These are phyloP conservation scores for Periconia sp. DNA, from an alignment of 2,329 filamentous ascomycete species.

Conservation along the genomic window DNA sequence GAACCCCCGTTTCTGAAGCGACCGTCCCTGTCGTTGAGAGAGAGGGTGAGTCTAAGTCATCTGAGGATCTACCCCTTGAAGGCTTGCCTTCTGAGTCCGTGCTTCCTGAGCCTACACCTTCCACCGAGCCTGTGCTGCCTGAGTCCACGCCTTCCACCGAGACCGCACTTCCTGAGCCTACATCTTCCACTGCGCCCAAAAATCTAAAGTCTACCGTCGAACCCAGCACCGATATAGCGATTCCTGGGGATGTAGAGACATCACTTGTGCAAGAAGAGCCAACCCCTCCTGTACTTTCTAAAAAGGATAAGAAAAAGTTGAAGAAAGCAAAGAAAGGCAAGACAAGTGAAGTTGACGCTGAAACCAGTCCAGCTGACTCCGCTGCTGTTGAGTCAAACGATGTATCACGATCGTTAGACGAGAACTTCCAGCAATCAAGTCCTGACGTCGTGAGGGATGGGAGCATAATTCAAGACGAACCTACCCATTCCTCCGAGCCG, in stretches of 20 bases:
- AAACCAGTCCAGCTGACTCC: neutral
- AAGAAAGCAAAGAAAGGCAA: slow-evolving; percentile 18
- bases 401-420: neutral
- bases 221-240: neutral
- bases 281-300: slow-evolving; percentile 5
- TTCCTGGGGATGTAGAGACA: neutral
- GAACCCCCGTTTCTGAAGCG: slow-evolving; percentile 2
- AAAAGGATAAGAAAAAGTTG: slow-evolving; percentile 24
- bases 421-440: neutral
- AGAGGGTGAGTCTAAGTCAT: slow-evolving; percentile 1
- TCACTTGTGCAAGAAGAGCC: no score
- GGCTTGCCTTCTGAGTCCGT: no score
- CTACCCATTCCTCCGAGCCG: neutral
- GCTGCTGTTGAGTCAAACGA: neutral
- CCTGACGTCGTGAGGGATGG: neutral
- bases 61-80: no score
- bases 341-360: neutral
- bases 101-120: no score
- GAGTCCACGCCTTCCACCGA: neutral
- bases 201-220: neutral
- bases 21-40: slow-evolving; percentile 1
- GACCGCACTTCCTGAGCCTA: neutral
- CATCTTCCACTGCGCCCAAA: neutral
- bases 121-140: neutral
- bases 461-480: neutral